phyloP scores from a whole-genome alignment of 2,329 filamentous ascomycete genomes.

The Diaporthe humulicola region DNA sequence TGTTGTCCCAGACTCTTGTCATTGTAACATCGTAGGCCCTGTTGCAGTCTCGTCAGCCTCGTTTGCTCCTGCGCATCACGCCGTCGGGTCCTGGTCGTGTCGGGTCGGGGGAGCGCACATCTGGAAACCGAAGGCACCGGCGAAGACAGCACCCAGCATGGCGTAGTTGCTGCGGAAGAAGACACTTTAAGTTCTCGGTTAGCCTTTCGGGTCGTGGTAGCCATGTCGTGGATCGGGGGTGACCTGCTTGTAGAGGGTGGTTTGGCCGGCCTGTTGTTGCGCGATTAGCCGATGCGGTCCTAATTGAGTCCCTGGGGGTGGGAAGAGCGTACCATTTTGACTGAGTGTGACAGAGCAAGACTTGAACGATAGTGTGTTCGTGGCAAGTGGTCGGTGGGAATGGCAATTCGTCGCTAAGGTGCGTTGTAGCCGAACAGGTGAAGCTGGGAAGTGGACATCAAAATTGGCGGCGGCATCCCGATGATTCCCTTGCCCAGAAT shows the following conservation, averaged over 20 bases:
- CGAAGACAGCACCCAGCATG: conserved; percentile 91
- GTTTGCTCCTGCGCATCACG: conserved; percentile 33
- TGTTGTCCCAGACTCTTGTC: conserved; percentile 88
- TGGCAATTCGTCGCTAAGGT: conserved; percentile 37
- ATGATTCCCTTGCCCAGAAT: conserved; percentile 37
- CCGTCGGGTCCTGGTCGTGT: background rate
- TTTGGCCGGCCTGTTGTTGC: conserved; percentile 53
- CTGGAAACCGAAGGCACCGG: conserved; percentile 89
- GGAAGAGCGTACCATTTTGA: conserved; percentile 70
- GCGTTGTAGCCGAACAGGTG: conserved; percentile 26
- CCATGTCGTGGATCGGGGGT: conserved; percentile 1
- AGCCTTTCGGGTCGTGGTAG: conserved; percentile 14
- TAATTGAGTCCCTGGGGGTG: conserved; percentile 34
- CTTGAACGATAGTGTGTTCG: conserved; percentile 27
- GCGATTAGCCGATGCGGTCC: conserved; percentile 48
- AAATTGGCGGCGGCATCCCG: conserved; percentile 40
- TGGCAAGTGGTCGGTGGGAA: conserved; percentile 26
- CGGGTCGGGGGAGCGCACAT: conserved; percentile 73
- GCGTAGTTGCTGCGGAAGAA: conserved; percentile 88
- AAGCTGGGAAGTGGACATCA: conserved; percentile 37
- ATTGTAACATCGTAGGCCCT: conserved; percentile 87
- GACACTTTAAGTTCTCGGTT: conserved; percentile 66
- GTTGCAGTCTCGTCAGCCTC: conserved; percentile 35
- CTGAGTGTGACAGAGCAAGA: conserved; percentile 27
- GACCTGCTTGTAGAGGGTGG: conserved; percentile 44